Conservation (phyloP, 495 filamentous ascomycete genomes). For the Pyrenula aspistea region DNA sequence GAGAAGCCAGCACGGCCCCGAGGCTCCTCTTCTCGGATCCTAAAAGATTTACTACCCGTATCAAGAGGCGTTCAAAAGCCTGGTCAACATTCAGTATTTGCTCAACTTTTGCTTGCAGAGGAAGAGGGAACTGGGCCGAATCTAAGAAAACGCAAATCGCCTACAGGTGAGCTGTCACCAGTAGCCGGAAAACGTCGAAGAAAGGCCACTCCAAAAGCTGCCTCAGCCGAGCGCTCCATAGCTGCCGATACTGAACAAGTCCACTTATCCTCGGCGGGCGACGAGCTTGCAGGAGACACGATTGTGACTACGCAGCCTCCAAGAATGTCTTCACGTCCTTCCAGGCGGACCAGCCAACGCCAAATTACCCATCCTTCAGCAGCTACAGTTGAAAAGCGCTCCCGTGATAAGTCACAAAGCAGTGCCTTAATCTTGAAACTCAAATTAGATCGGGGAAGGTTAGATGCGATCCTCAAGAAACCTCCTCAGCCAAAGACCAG, state of each 20-base stretch:
- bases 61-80: conserved; percentile 56
- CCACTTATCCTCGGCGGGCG: conserved; percentile 8
- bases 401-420: conserved; percentile 5
- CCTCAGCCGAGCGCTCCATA: conserved; percentile 2
- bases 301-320: conserved; percentile 9
- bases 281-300: conserved; percentile 9
- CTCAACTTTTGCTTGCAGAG: conserved; percentile 55
- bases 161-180: conserved; percentile 31
- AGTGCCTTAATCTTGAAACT: conserved; percentile 44
- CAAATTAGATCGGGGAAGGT: conserved; percentile 42
- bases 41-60: conserved; percentile 66
- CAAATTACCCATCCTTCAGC: conserved; percentile 19
- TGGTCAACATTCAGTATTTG: conserved; percentile 80
- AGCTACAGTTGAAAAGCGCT: conserved; percentile 1
- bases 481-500: conserved; percentile 11
- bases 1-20: conserved; percentile 28
- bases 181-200: conserved; percentile 33
- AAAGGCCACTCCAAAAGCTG: conserved; percentile 6
- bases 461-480: conserved; percentile 42
- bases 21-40: conserved; percentile 34
- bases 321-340: conserved; percentile 13
- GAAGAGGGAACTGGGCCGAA: conserved; percentile 77
- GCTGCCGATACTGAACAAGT: background rate
- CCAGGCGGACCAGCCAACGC: conserved; percentile 20
- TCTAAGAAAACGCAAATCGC: conserved; percentile 74